Conservation (phyloP, 2,329 filamentous ascomycete genomes). For the Ambrosiella beaveri region DNA sequence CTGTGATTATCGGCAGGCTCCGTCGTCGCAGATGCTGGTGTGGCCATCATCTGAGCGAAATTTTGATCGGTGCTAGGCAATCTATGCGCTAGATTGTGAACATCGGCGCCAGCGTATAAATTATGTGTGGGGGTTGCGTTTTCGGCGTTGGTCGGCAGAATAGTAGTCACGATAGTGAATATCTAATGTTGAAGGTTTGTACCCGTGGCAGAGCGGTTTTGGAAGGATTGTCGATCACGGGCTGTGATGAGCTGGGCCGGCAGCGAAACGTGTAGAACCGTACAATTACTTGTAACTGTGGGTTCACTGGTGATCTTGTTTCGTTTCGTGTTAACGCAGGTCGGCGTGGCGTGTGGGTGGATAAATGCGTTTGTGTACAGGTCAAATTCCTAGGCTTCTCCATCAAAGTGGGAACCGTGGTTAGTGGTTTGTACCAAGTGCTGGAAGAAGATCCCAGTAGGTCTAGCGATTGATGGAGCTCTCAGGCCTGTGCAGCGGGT, state of each 20-base stretch:
- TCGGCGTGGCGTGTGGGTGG: background rate
- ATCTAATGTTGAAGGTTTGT: background rate
- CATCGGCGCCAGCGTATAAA: background rate
- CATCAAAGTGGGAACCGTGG: background rate
- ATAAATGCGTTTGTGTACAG: background rate
- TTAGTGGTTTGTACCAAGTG: background rate
- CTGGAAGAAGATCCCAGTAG: background rate
- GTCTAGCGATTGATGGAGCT: background rate
- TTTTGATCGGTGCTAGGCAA: conserved; percentile 1
- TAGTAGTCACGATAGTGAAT: background rate
- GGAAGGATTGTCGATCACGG: background rate
- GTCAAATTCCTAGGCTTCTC: background rate
- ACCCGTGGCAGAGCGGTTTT: background rate
- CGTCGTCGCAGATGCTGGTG: conserved; percentile 9
- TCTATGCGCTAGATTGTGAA: conserved; percentile 3
- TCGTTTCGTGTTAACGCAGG: background rate
- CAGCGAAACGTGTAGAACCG: background rate
- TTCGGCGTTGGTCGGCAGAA: background rate
- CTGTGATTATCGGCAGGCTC: conserved; percentile 12
- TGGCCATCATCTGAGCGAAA: conserved; percentile 11
- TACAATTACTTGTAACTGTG: background rate
- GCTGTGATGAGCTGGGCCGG: background rate
- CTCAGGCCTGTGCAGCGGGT: background rate
- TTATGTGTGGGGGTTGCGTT: too few relatives aligned
- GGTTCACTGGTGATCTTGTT: background rate